Evolutionary conservation across 768 basidiomycete genomes (phyloP).

Genomic region (Exidia glandulosa): DNA sequence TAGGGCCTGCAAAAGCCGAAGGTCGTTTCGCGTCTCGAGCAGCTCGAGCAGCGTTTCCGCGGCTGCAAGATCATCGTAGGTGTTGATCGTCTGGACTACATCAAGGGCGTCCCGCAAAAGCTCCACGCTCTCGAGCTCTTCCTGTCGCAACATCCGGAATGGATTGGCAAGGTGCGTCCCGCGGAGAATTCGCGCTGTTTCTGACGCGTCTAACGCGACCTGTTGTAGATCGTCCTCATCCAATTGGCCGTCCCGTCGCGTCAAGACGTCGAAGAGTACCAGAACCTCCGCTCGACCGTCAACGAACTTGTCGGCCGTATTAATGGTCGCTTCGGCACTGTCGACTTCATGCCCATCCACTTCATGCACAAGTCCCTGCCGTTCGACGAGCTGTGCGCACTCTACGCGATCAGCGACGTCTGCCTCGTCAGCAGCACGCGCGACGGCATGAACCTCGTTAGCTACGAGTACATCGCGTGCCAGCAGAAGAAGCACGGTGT

Average conservation of each 20-base stretch:
- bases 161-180: conserved; percentile 79
- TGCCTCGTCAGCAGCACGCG: conserved; percentile 91
- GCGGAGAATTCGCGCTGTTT: background rate
- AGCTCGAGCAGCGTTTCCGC: conserved; percentile 81
- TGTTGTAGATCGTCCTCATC: conserved; percentile 72
- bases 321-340: conserved; percentile 96
- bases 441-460: conserved; percentile 98
- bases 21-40: conserved; percentile 70
- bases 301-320: conserved; percentile 98
- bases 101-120: conserved; percentile 99
- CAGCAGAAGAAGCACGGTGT: conserved; percentile 88
- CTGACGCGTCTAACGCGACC: background rate
- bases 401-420: conserved; percentile 93
- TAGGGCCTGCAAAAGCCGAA: conserved; percentile 70
- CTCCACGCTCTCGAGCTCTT: conserved; percentile 93
- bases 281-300: conserved; percentile 88
- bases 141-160: conserved; percentile 94
- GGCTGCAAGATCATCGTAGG: conserved; percentile 97
- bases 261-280: conserved; percentile 98
- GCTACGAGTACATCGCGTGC: conserved; percentile 96
- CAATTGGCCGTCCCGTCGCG: conserved; percentile 96
- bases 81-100: conserved; percentile 96
- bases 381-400: conserved; percentile 93
- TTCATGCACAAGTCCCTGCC: conserved; percentile 95
- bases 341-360: conserved; percentile 99